A percentile compares a stretch with the other conserved stretches of the same genome.
Conservation (phyloP, 495 filamentous ascomycete genomes). For the Trichoderma virens region DNA sequence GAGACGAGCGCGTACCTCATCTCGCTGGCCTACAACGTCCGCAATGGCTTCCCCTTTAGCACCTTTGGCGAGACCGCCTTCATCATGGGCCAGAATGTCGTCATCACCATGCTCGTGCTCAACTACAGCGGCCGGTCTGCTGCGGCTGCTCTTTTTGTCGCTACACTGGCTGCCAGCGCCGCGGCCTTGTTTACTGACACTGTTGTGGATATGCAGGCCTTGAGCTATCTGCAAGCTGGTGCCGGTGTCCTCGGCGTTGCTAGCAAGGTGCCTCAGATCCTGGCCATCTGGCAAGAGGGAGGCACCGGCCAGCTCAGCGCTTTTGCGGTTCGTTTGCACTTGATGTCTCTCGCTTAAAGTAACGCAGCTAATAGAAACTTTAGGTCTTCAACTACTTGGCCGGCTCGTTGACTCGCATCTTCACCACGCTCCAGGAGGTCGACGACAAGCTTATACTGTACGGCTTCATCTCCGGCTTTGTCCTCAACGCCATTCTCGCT, state of each 20-base stretch:
- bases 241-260: constrained; percentile 75
- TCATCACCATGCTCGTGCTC: constrained; percentile 77
- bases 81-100: constrained; percentile 84
- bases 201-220: constrained; percentile 57
- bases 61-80: constrained; percentile 92
- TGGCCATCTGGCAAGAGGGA: constrained; percentile 70
- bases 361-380: neutral
- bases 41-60: constrained; percentile 87
- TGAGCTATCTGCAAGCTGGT: constrained; percentile 75
- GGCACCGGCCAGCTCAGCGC: constrained; percentile 93
- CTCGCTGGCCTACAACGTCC: constrained; percentile 79
- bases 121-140: constrained; percentile 57
- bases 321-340: constrained; percentile 63
- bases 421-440: constrained; percentile 93
- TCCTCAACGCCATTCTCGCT: constrained; percentile 78
- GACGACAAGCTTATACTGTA: constrained; percentile 92
- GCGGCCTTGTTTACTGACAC: constrained; percentile 61
- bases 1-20: constrained; percentile 82
- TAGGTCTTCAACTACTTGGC: constrained; percentile 97
- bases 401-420: constrained; percentile 87
- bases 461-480: constrained; percentile 81
- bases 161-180: constrained; percentile 56
- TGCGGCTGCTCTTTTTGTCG: constrained; percentile 66
- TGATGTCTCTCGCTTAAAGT: neutral
- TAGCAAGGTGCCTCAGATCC: constrained; percentile 90